Conservation (phyloP, 2,329 filamentous ascomycete species). For the Pseudocercospora fuligena region DNA sequence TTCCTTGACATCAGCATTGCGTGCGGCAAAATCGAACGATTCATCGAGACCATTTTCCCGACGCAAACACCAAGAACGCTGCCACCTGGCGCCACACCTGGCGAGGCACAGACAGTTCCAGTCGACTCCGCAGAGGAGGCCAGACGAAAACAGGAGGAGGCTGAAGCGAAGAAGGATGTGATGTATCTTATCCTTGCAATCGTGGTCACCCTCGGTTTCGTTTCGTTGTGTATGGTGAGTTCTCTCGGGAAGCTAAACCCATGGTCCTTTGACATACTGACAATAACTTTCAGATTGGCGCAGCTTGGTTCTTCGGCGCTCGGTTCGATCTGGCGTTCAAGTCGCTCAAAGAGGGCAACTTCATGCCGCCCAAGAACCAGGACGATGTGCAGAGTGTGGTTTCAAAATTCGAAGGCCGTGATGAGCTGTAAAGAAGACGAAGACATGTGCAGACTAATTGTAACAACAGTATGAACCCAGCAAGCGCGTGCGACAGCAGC, state of each 20-base stretch:
- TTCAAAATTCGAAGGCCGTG: slow-evolving; percentile 32
- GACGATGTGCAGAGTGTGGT: slow-evolving; percentile 21
- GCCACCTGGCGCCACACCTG: slow-evolving; percentile 38
- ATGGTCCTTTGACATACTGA: slow-evolving; percentile 10
- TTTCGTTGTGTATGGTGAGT: slow-evolving; percentile 81
- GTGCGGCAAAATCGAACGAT: slow-evolving; percentile 93
- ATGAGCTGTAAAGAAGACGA: slow-evolving; percentile 32
- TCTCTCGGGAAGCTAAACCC: background rate
- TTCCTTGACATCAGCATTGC: slow-evolving; percentile 89
- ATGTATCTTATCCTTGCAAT: slow-evolving; percentile 70
- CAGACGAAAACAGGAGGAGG: slow-evolving; percentile 57
- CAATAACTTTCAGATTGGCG: slow-evolving; percentile 63
- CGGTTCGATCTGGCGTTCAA: slow-evolving; percentile 74
- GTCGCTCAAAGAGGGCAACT: slow-evolving; percentile 57
- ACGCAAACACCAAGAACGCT: slow-evolving; percentile 71
- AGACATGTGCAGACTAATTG: slow-evolving; percentile 17
- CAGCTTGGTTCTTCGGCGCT: slow-evolving; percentile 80
- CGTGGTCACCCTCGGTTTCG: slow-evolving; percentile 68
- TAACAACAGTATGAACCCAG: slow-evolving; percentile 15
- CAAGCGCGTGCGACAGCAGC: background rate
- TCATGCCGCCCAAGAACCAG: slow-evolving; percentile 26
- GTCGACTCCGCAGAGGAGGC: slow-evolving; percentile 60
- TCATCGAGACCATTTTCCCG: slow-evolving; percentile 92
- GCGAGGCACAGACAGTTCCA: slow-evolving; percentile 43
- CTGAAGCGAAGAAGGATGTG: slow-evolving; percentile 59